Conservation (phyloP, 345 rosid genomes). For the Nasturtium officinale region DNA sequence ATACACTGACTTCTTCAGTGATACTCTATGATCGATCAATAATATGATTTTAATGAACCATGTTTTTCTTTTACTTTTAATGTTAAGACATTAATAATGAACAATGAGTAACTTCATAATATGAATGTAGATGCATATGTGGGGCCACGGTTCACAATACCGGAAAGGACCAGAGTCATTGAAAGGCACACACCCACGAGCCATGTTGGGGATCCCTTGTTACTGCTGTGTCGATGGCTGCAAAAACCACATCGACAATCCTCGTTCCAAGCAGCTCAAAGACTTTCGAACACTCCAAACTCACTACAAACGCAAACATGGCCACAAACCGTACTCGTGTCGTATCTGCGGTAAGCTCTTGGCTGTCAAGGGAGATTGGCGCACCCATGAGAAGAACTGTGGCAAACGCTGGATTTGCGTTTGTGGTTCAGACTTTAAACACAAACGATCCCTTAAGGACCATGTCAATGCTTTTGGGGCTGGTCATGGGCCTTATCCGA, state of each 20-base stretch:
- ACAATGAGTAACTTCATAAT: background rate
- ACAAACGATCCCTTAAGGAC: constrained; percentile 88
- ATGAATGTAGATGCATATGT: constrained; percentile 78
- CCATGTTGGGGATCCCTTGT: constrained; percentile 74
- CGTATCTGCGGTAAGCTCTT: constrained; percentile 75
- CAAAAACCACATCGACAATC: constrained; percentile 80
- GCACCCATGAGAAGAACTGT: constrained; percentile 89
- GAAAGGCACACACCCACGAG: constrained; percentile 72
- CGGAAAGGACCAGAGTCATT: constrained; percentile 75
- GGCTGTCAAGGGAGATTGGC: constrained; percentile 92
- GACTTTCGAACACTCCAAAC: constrained; percentile 87
- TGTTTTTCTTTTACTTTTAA: no score
- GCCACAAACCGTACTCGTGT: constrained; percentile 66
- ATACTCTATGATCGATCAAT: background rate
- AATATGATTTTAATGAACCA: background rate
- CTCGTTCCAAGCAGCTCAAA: constrained; percentile 73
- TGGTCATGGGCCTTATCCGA: constrained; percentile 61
- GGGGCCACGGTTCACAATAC: constrained; percentile 94
- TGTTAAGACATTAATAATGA: no score
- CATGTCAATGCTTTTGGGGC: constrained; percentile 76
- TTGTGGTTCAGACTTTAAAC: constrained; percentile 91
- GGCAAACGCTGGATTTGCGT: constrained; percentile 92
- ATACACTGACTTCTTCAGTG: background rate
- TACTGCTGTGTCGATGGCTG: constrained; percentile 86
- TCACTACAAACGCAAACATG: constrained; percentile 89